phyloP scores from a whole-genome alignment of 768 basidiomycete species.

The Auriscalpium orientale region DNA sequence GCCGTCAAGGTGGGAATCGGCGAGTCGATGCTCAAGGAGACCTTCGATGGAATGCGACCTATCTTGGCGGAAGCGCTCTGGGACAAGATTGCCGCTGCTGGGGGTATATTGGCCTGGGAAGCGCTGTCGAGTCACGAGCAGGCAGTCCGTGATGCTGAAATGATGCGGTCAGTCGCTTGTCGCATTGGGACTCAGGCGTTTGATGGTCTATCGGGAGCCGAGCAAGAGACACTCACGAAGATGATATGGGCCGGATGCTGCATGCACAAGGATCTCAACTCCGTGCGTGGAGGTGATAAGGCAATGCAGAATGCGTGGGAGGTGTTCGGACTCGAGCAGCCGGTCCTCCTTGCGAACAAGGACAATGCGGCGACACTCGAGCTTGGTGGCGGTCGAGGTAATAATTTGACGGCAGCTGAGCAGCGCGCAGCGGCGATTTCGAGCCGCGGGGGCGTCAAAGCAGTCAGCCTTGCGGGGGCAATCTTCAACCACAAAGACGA shows the following conservation, averaged over 20 bases:
- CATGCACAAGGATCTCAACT: conserved; percentile 16
- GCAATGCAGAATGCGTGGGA: conserved; percentile 5
- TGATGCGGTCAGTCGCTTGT: too few relatives aligned
- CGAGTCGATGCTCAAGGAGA: background rate
- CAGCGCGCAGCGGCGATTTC: background rate
- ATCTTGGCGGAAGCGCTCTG: background rate
- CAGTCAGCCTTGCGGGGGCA: background rate
- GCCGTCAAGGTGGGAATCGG: background rate
- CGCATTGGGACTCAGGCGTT: background rate
- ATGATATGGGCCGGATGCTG: conserved; percentile 6
- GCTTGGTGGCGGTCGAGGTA: background rate
- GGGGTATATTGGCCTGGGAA: background rate
- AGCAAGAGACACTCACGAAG: background rate
- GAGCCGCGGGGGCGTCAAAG: background rate
- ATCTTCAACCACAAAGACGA: background rate
- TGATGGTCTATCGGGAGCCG: background rate
- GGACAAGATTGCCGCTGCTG: background rate
- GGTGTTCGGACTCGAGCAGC: background rate
- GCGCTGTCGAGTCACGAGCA: too few relatives aligned
- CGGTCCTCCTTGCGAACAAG: conserved; percentile 7
- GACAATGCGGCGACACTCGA: conserved; percentile 8
- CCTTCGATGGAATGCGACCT: background rate
- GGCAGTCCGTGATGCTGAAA: too few relatives aligned
- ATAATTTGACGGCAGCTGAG: background rate
- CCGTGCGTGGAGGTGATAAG: conserved; percentile 5